Evolutionary conservation across 2,329 filamentous ascomycete genomes (phyloP).

Genomic region (Phaeosphaeria sp.): DNA sequence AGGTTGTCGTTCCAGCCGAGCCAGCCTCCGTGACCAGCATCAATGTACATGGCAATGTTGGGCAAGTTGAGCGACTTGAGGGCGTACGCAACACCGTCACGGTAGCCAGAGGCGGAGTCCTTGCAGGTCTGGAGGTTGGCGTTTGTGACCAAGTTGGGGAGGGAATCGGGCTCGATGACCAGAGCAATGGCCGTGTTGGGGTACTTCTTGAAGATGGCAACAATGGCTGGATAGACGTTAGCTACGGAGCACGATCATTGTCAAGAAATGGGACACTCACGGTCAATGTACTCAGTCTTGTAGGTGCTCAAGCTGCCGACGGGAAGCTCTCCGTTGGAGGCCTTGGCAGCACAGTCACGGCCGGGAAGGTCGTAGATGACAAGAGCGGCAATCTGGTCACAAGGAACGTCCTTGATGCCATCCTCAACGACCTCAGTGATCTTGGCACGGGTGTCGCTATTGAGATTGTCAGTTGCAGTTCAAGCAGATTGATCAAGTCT

Average conservation of each 20-base stretch:
- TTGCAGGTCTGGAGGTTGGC: slow-evolving; percentile 61
- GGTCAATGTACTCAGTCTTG: slow-evolving; percentile 62
- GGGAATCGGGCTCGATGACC: slow-evolving; percentile 66
- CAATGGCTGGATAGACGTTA: slow-evolving; percentile 53
- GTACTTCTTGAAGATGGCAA: slow-evolving; percentile 62
- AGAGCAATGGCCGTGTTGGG: slow-evolving; percentile 51
- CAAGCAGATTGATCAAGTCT: not conserved
- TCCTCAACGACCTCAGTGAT: slow-evolving; percentile 55
- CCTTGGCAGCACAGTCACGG: slow-evolving; percentile 69
- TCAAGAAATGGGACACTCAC: slow-evolving; percentile 22
- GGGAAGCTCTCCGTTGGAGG: slow-evolving; percentile 70
- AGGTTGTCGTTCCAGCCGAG: slow-evolving; percentile 70
- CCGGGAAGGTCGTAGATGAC: slow-evolving; percentile 72
- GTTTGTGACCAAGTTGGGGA: slow-evolving; percentile 71
- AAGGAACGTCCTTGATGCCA: slow-evolving; percentile 59
- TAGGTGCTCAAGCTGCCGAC: slow-evolving; percentile 60
- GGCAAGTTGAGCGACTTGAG: slow-evolving; percentile 64
- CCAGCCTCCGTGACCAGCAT: slow-evolving; percentile 71
- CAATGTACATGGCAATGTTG: slow-evolving; percentile 70
- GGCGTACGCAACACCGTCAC: slow-evolving; percentile 65
- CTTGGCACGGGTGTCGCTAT: slow-evolving; percentile 57
- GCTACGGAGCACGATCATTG: not conserved
- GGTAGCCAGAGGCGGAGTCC: slow-evolving; percentile 64
- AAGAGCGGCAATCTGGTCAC: slow-evolving; percentile 59
- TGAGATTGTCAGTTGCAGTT: not conserved